These are phyloP conservation scores for Atkinsonella texensis DNA, from an alignment of 2,329 filamentous ascomycete species.

Conservation along the genomic window DNA sequence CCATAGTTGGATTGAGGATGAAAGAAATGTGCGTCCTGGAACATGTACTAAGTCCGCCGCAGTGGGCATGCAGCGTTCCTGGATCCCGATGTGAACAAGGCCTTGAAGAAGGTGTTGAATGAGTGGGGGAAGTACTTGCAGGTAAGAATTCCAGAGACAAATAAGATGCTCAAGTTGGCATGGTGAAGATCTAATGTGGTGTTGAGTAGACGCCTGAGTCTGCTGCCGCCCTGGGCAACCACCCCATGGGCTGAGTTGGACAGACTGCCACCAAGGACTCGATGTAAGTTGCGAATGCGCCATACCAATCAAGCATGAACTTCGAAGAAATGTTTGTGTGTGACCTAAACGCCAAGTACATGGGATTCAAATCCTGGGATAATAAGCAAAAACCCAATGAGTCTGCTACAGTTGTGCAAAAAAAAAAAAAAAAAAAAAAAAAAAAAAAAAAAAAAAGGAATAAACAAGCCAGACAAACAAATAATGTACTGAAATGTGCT, in stretches of 20 bases:
- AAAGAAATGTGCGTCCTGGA: background rate
- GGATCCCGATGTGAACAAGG: conserved; percentile 41
- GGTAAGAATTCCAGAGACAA: conserved; percentile 17
- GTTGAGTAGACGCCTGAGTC: conserved; percentile 35
- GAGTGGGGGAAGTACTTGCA: conserved; percentile 43
- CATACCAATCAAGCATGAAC: conserved; percentile 26
- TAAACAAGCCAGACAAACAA: too few relatives aligned
- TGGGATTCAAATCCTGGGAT: conserved; percentile 58
- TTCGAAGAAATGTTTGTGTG: conserved; percentile 52
- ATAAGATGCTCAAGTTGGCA: background rate
- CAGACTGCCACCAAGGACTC: conserved; percentile 33
- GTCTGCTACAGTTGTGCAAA: background rate
- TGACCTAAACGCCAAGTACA: conserved; percentile 38
- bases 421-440: too few relatives aligned
- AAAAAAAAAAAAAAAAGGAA: too few relatives aligned
- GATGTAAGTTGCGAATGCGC: conserved; percentile 38
- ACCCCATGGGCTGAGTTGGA: conserved; percentile 43
- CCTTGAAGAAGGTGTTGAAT: conserved; percentile 43
- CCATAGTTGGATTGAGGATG: background rate
- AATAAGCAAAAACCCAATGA: conserved; percentile 18
- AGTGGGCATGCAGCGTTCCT: conserved; percentile 41
- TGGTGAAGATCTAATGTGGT: background rate
- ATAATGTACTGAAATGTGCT: too few relatives aligned
- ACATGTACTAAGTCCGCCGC: conserved; percentile 4
- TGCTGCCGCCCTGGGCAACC: conserved; percentile 33